phyloP scores from a whole-genome alignment of 768 basidiomycete genomes.

The Coprinopsis cinerea region DNA sequence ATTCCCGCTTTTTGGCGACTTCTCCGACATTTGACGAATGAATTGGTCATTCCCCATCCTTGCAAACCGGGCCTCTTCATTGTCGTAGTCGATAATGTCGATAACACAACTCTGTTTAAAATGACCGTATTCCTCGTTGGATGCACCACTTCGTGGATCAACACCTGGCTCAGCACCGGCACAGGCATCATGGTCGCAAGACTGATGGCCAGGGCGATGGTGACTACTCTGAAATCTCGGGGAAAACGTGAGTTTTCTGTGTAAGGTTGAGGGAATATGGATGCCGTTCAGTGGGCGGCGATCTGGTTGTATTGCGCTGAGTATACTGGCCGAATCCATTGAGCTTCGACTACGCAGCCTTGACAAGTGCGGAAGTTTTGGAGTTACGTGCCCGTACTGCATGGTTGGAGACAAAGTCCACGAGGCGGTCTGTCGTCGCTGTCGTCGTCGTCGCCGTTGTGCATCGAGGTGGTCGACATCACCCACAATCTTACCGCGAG shows the following conservation, averaged over 20 bases:
- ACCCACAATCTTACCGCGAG: neutral
- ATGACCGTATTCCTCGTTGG: slow-evolving; percentile 42
- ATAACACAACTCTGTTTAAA: slow-evolving; percentile 54
- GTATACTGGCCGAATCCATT: too few relatives aligned
- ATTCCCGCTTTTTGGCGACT: neutral
- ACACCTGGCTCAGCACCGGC: slow-evolving; percentile 63
- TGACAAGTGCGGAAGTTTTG: too few relatives aligned
- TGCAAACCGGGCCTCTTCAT: slow-evolving; percentile 35
- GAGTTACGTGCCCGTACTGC: too few relatives aligned
- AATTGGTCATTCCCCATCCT: slow-evolving; percentile 48
- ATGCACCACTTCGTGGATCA: slow-evolving; percentile 46
- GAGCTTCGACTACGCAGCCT: too few relatives aligned
- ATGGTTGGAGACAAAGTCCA: too few relatives aligned
- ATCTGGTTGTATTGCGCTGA: neutral
- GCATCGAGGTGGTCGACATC: neutral
- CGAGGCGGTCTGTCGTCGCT: too few relatives aligned
- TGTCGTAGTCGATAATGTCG: slow-evolving; percentile 55
- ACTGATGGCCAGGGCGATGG: neutral
- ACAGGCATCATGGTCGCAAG: slow-evolving; percentile 4
- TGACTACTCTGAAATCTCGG: neutral
- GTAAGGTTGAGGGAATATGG: neutral
- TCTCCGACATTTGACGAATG: slow-evolving; percentile 35
- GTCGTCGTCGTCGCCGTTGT: too few relatives aligned
- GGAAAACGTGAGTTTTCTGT: neutral
- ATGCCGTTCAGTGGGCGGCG: neutral